phyloP scores from a whole-genome alignment of 2,329 filamentous ascomycete genomes.

The Botrytis medusae region DNA sequence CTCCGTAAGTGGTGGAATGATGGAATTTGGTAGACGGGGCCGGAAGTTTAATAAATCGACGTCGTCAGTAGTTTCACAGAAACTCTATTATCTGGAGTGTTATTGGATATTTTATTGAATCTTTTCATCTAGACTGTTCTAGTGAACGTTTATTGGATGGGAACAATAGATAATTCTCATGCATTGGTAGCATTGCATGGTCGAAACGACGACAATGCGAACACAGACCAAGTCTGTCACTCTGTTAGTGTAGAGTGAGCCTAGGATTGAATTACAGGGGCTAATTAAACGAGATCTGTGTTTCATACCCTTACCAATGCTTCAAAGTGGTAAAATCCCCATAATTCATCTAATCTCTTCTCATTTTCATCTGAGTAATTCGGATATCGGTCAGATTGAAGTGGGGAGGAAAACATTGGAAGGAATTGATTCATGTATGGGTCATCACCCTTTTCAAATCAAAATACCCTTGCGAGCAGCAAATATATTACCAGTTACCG shows the following conservation, averaged over 20 bases:
- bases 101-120: not conserved
- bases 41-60: not conserved
- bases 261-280: not conserved
- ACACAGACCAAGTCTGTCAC: not conserved
- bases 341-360: constrained; percentile 1
- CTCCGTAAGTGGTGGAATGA: not conserved
- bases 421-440: not conserved
- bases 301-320: not conserved
- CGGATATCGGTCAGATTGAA: not conserved
- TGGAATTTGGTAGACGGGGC: not conserved
- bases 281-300: not conserved
- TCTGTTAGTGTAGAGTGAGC: not conserved
- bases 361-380: not conserved
- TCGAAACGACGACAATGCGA: not conserved
- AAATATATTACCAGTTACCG: constrained; percentile 20
- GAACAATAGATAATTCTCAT: not conserved
- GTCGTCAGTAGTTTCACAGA: constrained; percentile 1
- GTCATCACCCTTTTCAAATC: constrained; percentile 8
- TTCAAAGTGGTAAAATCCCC: not conserved
- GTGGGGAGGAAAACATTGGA: not conserved
- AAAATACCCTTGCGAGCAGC: constrained; percentile 13
- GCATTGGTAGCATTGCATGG: not conserved
- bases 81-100: not conserved
- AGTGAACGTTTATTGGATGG: not conserved
- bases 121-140: not conserved